These are phyloP conservation scores for Macaranga tanarius DNA, from an alignment of 441 rosid genomes.

Conservation along the genomic window DNA sequence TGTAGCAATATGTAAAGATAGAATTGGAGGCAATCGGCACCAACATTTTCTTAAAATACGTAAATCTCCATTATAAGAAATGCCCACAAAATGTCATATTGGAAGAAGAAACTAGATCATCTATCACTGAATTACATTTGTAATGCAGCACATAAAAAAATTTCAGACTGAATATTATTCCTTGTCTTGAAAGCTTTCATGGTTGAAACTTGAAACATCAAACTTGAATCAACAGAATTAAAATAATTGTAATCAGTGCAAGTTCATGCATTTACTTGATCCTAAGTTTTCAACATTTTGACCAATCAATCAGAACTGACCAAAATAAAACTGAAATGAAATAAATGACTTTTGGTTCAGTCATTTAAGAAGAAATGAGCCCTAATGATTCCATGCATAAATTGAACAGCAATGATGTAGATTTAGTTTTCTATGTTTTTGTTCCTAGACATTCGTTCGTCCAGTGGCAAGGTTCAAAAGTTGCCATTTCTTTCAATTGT, in stretches of 20 bases:
- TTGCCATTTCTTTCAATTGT: background rate
- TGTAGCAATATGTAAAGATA: background rate
- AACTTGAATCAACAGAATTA: background rate
- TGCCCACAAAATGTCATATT: background rate
- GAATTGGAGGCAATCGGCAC: background rate
- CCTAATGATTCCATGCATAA: too few species aligned
- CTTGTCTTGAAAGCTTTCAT: background rate
- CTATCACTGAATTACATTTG: background rate
- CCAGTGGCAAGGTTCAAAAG: too few species aligned
- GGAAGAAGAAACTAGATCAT: slow-evolving; percentile 4
- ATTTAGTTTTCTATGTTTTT: background rate
- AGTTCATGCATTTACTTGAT: background rate
- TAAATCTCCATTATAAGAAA: background rate
- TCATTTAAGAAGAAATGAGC: background rate
- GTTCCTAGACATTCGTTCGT: background rate
- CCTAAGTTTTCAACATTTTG: too few species aligned
- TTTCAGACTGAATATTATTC: background rate
- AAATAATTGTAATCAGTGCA: background rate
- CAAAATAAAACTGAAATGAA: too few species aligned
- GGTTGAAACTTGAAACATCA: background rate
- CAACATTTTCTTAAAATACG: background rate
- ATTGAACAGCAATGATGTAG: too few species aligned
- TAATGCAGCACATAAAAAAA: background rate
- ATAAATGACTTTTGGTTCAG: too few species aligned
- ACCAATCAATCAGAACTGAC: too few species aligned